phyloP scores from a whole-genome alignment of 1,139 yeast genomes.

The Hyphopichia pseudoburtonii region DNA sequence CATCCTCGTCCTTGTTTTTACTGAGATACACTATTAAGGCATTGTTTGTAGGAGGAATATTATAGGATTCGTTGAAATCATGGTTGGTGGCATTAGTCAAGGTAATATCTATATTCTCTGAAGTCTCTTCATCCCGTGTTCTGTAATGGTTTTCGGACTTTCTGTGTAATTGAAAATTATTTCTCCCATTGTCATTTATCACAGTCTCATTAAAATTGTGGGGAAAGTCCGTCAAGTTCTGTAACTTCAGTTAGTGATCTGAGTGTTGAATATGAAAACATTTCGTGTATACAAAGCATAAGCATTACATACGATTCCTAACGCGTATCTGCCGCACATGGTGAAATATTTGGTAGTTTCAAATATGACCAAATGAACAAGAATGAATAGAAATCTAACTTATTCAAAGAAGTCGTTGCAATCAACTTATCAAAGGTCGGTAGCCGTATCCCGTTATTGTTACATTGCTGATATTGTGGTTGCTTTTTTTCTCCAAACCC shows the following conservation, averaged over 20 bases:
- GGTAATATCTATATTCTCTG: slow-evolving; percentile 5
- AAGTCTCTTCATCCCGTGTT: slow-evolving; percentile 2
- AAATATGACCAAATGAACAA: no score
- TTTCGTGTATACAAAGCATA: not conserved
- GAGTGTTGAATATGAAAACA: no score
- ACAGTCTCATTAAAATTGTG: slow-evolving; percentile 27
- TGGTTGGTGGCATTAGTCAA: slow-evolving; percentile 10
- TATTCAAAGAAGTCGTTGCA: no score
- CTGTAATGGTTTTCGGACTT: slow-evolving; percentile 8
- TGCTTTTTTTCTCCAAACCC: no score
- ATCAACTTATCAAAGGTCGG: no score
- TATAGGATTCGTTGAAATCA: slow-evolving; percentile 28
- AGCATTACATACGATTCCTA: slow-evolving; percentile 36
- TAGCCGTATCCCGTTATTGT: no score
- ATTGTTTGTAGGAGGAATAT: slow-evolving; percentile 42
- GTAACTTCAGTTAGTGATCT: no score
- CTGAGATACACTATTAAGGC: slow-evolving; percentile 33
- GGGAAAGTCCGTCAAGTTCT: slow-evolving; percentile 33
- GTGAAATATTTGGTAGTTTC: no score
- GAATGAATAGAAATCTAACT: no score
- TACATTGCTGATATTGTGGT: no score
- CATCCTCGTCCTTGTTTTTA: slow-evolving; percentile 8
- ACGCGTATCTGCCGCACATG: slow-evolving; percentile 50
- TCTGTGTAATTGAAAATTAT: slow-evolving; percentile 6
- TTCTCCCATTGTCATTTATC: slow-evolving; percentile 5